Evolutionary conservation across 2,329 filamentous ascomycete species (phyloP).

Genomic region (Blumeriella jaapii): DNA sequence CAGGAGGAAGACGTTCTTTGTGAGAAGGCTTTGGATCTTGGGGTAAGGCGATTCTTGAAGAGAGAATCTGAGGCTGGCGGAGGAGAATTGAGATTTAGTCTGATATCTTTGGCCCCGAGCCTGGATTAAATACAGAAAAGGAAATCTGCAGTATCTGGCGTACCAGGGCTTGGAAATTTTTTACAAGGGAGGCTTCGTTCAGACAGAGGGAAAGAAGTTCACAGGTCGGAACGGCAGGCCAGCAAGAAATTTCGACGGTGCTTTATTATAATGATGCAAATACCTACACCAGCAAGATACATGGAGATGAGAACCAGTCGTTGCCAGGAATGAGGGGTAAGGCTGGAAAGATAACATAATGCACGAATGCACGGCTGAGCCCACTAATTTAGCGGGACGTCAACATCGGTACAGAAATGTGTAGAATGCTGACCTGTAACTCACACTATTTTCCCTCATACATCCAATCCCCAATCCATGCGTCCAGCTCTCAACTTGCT

Average conservation of each 20-base stretch:
- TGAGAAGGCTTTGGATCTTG: constrained; percentile 62
- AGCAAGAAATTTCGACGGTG: too few species aligned
- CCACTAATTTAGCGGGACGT: constrained; percentile 7
- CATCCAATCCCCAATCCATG: constrained; percentile 10
- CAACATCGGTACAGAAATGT: constrained; percentile 5
- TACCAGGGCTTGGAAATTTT: neutral
- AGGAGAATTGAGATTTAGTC: constrained; percentile 24
- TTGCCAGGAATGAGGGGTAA: neutral
- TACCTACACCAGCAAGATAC: too few species aligned
- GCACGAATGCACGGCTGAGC: too few species aligned
- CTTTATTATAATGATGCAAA: too few species aligned
- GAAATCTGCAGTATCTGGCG: neutral
- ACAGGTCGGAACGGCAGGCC: too few species aligned
- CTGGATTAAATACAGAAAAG: constrained; percentile 2
- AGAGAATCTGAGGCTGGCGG: constrained; percentile 19
- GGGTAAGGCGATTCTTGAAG: constrained; percentile 33
- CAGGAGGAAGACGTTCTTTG: constrained; percentile 62
- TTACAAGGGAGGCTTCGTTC: neutral
- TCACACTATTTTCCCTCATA: constrained; percentile 1
- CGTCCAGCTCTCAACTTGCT: constrained; percentile 12
- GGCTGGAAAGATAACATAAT: too few species aligned
- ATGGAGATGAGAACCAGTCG: too few species aligned
- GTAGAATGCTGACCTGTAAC: constrained; percentile 7
- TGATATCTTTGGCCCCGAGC: constrained; percentile 20
- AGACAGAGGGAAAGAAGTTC: too few species aligned